Conservation (phyloP, 306 rosid species). For the Trifolium pratense region DNA sequence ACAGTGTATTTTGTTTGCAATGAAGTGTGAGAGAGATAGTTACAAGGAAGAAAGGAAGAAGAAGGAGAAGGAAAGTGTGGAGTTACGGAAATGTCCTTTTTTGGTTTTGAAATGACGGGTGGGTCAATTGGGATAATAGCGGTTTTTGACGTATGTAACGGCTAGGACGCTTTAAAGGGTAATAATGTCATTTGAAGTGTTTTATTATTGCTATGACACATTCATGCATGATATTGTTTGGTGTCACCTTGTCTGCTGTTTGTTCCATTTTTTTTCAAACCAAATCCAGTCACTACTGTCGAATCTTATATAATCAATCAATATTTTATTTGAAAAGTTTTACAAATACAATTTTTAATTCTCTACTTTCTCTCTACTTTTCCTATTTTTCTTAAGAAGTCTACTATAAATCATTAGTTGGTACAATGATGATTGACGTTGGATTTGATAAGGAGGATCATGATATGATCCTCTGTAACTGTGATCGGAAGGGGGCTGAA, state of each 20-base stretch:
- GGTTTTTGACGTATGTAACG: conserved; percentile 60
- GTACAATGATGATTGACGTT: too few relatives aligned
- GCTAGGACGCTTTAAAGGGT: conserved; percentile 77
- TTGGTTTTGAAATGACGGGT: conserved; percentile 37
- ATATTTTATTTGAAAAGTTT: not conserved
- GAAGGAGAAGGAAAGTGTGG: not conserved
- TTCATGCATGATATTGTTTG: conserved; percentile 44
- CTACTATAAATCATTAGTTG: too few relatives aligned
- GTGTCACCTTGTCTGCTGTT: conserved; percentile 51
- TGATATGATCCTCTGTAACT: too few relatives aligned
- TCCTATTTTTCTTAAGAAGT: too few relatives aligned
- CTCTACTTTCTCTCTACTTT: not conserved
- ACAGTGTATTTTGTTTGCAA: conserved; percentile 33
- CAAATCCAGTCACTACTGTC: not conserved
- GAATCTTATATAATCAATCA: not conserved
- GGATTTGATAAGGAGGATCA: too few relatives aligned
- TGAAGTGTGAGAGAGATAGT: conserved; percentile 42
- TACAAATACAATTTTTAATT: not conserved
- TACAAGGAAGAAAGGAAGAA: conserved; percentile 40
- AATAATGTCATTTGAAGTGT: conserved; percentile 23
- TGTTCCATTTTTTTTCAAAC: not conserved
- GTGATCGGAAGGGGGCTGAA: too few relatives aligned
- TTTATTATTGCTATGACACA: conserved; percentile 46
- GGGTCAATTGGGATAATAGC: conserved; percentile 12
- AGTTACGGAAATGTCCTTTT: conserved; percentile 56